These are phyloP conservation scores for Fusarium guadeloupense DNA, from an alignment of 2,329 filamentous ascomycete species.

Conservation along the genomic window DNA sequence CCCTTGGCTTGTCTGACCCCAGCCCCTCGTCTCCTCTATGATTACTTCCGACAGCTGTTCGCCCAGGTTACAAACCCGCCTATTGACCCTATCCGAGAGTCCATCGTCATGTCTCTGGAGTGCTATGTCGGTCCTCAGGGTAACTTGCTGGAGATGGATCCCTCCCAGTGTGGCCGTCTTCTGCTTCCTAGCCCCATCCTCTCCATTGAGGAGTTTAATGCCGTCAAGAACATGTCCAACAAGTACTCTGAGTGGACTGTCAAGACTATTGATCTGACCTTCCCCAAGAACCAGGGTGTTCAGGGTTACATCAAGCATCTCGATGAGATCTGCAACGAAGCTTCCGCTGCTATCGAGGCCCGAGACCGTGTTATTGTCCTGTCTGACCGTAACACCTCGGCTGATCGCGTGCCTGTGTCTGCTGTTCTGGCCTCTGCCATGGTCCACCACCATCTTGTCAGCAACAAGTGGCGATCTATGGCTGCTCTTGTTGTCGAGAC, in stretches of 20 bases:
- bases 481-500: conserved; percentile 90
- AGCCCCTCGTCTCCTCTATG: conserved; percentile 87
- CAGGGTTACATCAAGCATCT: conserved; percentile 87
- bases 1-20: conserved; percentile 91
- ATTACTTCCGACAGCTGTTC: conserved; percentile 98
- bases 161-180: conserved; percentile 86
- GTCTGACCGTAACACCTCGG: conserved; percentile 86
- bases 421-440: conserved; percentile 88
- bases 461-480: conserved; percentile 94
- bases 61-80: conserved; percentile 98
- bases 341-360: conserved; percentile 83
- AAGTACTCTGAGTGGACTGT: conserved; percentile 85
- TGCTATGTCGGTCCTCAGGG: conserved; percentile 97
- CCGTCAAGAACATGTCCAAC: conserved; percentile 78
- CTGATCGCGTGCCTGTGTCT: conserved; percentile 85
- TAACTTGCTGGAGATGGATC: conserved; percentile 92
- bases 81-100: conserved; percentile 96
- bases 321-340: conserved; percentile 86
- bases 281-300: conserved; percentile 84
- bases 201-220: conserved; percentile 90
- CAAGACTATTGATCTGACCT: conserved; percentile 91
- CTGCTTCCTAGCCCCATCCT: conserved; percentile 89
- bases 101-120: conserved; percentile 97
- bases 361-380: conserved; percentile 87
- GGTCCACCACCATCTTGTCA: conserved; percentile 94